Conservation (phyloP, 2,329 filamentous ascomycete genomes). For the Fragosphaeria purpurea region DNA sequence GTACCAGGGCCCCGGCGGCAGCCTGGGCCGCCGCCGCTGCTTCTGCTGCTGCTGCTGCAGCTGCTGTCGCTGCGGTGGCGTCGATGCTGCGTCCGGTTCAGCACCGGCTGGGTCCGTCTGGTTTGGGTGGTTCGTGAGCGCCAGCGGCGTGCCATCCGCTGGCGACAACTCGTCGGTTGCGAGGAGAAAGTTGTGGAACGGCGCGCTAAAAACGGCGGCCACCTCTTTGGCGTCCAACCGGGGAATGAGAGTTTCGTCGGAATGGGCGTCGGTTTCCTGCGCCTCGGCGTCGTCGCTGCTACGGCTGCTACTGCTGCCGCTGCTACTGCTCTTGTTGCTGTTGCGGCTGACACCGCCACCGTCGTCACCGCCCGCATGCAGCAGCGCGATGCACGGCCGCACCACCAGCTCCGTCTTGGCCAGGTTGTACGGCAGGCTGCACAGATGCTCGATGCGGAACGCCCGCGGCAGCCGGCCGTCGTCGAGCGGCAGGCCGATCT, state of each 20-base stretch:
- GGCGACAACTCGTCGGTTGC: constrained; percentile 43
- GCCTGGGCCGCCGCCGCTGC: constrained; percentile 13
- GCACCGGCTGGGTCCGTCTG: too few species aligned
- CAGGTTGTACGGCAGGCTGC: constrained; percentile 67
- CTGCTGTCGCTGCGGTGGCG: background rate
- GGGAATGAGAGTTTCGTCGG: constrained; percentile 65
- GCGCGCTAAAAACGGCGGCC: constrained; percentile 84
- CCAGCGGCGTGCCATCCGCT: constrained; percentile 5
- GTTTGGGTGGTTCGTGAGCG: background rate
- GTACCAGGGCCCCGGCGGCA: constrained; percentile 64
- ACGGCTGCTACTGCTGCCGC: too few species aligned
- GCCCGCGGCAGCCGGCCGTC: constrained; percentile 60
- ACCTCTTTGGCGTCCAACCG: constrained; percentile 82
- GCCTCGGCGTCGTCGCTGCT: constrained; percentile 11
- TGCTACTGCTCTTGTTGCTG: background rate
- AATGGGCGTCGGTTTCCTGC: constrained; percentile 31
- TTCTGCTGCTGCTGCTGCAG: constrained; percentile 11
- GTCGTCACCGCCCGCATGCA: constrained; percentile 40
- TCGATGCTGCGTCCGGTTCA: too few species aligned
- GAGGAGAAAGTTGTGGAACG: constrained; percentile 73
- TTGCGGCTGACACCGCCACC: constrained; percentile 18
- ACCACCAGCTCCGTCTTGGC: constrained; percentile 66
- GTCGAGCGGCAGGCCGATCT: constrained; percentile 76
- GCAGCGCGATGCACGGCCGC: constrained; percentile 65
- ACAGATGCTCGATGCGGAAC: constrained; percentile 80